Base-by-base conservation (phyloP, 805 yeast species). In the Deakozyma indianensis region DNA sequence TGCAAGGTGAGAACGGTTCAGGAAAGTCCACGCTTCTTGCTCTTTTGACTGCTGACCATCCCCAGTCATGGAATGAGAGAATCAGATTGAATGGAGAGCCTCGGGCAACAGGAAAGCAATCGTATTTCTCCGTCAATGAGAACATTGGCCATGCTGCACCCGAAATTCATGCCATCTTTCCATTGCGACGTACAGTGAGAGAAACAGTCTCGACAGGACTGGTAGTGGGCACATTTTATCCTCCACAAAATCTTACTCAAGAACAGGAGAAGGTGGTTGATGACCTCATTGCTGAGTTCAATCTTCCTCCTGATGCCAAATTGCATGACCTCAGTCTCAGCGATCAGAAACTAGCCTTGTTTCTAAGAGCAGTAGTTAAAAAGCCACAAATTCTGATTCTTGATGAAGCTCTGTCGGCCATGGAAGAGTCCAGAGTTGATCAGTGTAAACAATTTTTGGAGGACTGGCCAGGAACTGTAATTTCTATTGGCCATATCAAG, bases 321-420 rank as follows among this genome's bases (percentile, higher is more conserved):
- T 82, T 92, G 56, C 58, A 65, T 15, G 77, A 76, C 3, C 61
- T 85, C 22, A 61, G 76, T 1, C 68, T 84, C 3, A 78, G 86
- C 44, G 75, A 81, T 48, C 97, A 90, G 61, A 90, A 90, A 56
- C 61, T 85, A 11, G 75, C 77, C 0, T 65, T 90, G 22, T 79
- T 92, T 53, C 63, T 87, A 22, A 68, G 98, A 46, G 81, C 95
- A 1, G 56, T 90, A 16, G 70, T 85, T 38, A 85, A 83, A 59
- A 67, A 75, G 50, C 98, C 98, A 0, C 73, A 75, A 43, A 64
- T 90, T 1, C 66, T 90, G 44, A 80, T 90, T 42, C 66, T 90
- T 2, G 98, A 90, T 61, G 98, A 90, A 65, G 94, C 97, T 0
- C 76, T 90, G 48, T 83, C 95, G 21, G 94, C 87, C 15, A 84